Base-by-base conservation (phyloP, 192 early-diverging fungal genomes). In the Chytriomyces hyalinus region DNA sequence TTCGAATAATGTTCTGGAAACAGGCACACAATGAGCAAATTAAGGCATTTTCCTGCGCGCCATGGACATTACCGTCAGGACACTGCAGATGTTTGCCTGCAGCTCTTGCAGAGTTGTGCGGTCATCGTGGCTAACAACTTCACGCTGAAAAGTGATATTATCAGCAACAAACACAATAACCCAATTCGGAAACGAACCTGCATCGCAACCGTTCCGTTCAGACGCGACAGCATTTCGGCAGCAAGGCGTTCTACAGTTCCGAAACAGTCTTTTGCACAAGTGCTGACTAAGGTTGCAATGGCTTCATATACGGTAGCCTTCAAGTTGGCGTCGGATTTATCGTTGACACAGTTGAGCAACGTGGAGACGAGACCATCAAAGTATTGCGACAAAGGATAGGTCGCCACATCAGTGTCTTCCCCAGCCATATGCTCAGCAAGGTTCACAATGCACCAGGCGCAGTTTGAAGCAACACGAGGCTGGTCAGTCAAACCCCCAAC, bases 371-470 rank as follows among this genome's bases (percentile, higher is more conserved):
- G 88, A 15, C 88, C 90, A 65, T 96, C 92, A 87, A 95, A 98
- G 86, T 91, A 98, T 24, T 85, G 81, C 5, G 94, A 96, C 61
- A 99, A 86, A 8, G 85, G 70, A 72, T 90, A 93, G 2, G 94
- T 91, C 0, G 86, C 84, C 1, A 85, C 83, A 20, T 91, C 87
- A 10, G 73, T 62, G 22, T 89, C 87, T 51, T 87, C 81, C 22
- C 75, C 79, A 62, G 88, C 88, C 47, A 94, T 82, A 78, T 93
- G 91, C 82, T 98, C 96, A 57, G 94, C 90, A 64, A 99, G 86
- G 74, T 93, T 95, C 88, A 97, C 97, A 73, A 99, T 78, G 6
- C 94, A 92, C 95, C 96, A 97, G 73, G 96, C 96, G 86, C 96
- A 98, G 87, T 96, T 98, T 20, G 93, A 88, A 7, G 95, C 94